These are phyloP conservation scores for Phanerochaete sordida DNA, from an alignment of 768 basidiomycete species.

Conservation along the genomic window DNA sequence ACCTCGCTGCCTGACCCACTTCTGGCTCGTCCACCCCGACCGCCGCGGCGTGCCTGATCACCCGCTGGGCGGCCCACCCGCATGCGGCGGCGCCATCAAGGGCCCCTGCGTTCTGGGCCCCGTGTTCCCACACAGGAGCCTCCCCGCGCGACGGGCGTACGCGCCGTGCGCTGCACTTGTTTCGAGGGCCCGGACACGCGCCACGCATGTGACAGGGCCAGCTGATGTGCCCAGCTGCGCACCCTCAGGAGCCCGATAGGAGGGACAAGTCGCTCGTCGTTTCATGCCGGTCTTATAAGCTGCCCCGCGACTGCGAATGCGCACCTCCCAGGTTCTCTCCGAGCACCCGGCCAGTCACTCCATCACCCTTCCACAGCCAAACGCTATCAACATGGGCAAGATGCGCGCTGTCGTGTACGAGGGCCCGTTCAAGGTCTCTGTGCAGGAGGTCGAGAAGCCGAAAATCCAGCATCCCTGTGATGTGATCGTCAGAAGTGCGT, in stretches of 20 bases:
- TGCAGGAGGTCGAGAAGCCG: constrained; percentile 45
- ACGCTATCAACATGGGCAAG: constrained; percentile 8
- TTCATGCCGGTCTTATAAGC: not conserved
- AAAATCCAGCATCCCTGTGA: constrained; percentile 50
- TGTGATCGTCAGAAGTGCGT: constrained; percentile 44
- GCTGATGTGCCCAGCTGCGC: constrained; percentile 4
- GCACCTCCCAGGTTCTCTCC: not conserved
- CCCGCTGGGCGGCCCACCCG: not conserved
- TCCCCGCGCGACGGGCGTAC: not conserved
- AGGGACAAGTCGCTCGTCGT: not conserved
- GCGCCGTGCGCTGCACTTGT: not conserved
- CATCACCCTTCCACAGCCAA: not conserved
- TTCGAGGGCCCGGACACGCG: not conserved
- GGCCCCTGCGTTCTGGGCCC: not conserved
- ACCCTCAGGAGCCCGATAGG: constrained; percentile 2
- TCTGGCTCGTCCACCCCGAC: not conserved
- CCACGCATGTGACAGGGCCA: constrained; percentile 9
- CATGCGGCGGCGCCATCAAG: not conserved
- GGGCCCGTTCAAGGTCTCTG: constrained; percentile 42
- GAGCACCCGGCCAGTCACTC: not conserved
- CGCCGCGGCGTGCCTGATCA: not conserved
- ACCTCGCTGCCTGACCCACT: not conserved
- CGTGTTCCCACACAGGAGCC: constrained; percentile 8
- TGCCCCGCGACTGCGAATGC: not conserved
- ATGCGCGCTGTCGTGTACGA: constrained; percentile 59